These are phyloP conservation scores for Phoma sp. DNA, from an alignment of 2,329 filamentous ascomycete species.

Conservation along the genomic window DNA sequence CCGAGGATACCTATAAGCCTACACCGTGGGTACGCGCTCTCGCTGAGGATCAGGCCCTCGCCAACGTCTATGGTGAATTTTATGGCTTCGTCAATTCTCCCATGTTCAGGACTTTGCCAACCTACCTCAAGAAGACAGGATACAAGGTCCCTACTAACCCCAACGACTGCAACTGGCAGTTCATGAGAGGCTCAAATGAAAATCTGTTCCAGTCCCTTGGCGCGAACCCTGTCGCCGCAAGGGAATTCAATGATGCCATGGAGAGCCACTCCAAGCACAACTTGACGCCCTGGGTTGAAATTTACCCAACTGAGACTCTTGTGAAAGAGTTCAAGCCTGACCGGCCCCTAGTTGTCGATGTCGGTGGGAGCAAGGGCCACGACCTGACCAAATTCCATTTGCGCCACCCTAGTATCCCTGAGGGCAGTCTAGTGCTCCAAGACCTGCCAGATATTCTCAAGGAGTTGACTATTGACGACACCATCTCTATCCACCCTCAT, in stretches of 20 bases:
- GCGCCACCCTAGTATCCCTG: slow-evolving; percentile 26
- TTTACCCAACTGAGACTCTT: slow-evolving; percentile 20
- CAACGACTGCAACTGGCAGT: slow-evolving; percentile 19
- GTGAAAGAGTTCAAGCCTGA: slow-evolving; percentile 11
- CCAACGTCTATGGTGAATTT: slow-evolving; percentile 19
- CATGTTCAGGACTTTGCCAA: slow-evolving; percentile 18
- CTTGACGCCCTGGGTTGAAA: slow-evolving; percentile 20
- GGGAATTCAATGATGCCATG: slow-evolving; percentile 18
- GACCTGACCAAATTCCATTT: slow-evolving; percentile 40
- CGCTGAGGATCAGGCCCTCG: slow-evolving; percentile 16
- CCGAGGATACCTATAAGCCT: slow-evolving; percentile 16
- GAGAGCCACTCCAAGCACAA: slow-evolving; percentile 19
- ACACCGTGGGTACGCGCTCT: slow-evolving; percentile 17
- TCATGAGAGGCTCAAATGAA: slow-evolving; percentile 17
- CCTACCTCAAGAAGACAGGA: slow-evolving; percentile 16
- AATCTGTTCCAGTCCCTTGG: slow-evolving; percentile 17
- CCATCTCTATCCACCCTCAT: slow-evolving; percentile 24
- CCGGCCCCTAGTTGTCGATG: slow-evolving; percentile 48
- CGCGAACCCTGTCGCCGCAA: slow-evolving; percentile 15
- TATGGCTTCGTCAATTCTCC: slow-evolving; percentile 19
- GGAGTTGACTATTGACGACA: slow-evolving; percentile 22
- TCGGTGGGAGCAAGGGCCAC: slow-evolving; percentile 53
- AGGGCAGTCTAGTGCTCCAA: slow-evolving; percentile 51
- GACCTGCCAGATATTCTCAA: slow-evolving; percentile 36
- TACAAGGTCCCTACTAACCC: slow-evolving; percentile 16